Base-by-base conservation (phyloP, 163 green algal genomes). In the Trebouxia gelatinosa region DNA sequence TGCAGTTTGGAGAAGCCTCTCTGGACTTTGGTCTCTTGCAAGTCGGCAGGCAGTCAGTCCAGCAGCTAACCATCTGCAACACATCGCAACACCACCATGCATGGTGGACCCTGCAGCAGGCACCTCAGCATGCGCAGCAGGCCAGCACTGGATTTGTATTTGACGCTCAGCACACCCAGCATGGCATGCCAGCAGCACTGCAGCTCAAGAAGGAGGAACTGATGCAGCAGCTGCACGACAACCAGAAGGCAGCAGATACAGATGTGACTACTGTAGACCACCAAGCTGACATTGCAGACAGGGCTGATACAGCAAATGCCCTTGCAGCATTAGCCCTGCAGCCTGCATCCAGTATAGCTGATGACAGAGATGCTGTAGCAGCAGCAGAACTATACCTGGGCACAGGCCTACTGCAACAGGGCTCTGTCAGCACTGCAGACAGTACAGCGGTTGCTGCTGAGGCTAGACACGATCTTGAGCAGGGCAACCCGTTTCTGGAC, bases 21-120 rank as follows among this genome's bases (percentile, higher is more conserved):
- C 16, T 62, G 13, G 16, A 28, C 9, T 62, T 76, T 76, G 68
- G 40, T 16, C 68, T 76, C 3, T 39, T 76, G 7, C 68, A 76
- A 17, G 9, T 39, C 6, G 43, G 40, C 26, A 62, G 13, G 2
- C 68, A 76, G 28, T 16, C 32, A 0, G 17, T 16, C 23, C 40
- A 62, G 17, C 28, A 43, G 16, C 26, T 76, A 3, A 62, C 46
- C 28, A 59, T 76, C 5, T 38, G 28, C 6, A 76, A 76, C 43
- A 16, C 68, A 11, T 76, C 68, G 19, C 40, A 46, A 28, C 19
- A 64, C 23, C 29, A 39, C 29, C 17, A 39, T 26, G 68, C 68
- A 19, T 26, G 31, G 28, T 76, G 68, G 68, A 31, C 40, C 28
- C 68, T 76, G 26, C 68, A 29, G 43, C 40, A 43, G 6, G 13